Base-by-base conservation (phyloP, 441 rosid genomes). In the Euphorbia schlechtendalii region DNA sequence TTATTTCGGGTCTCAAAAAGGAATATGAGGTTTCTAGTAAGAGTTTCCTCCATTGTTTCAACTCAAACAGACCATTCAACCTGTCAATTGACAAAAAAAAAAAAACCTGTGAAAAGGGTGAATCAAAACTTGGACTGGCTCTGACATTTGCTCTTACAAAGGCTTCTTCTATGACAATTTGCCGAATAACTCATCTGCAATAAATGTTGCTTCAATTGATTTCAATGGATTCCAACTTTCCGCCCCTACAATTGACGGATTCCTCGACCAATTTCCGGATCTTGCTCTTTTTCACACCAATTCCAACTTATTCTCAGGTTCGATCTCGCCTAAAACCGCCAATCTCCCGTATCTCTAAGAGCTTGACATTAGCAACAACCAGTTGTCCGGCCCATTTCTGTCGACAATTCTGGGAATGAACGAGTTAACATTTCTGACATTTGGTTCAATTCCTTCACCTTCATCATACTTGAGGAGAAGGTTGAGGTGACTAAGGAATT, bases 101-200 rank as follows among this genome's bases (percentile, higher is more conserved):
- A n/a, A n/a, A n/a, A n/a, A n/a, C n/a, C n/a, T n/a, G n/a, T n/a
- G n/a, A n/a, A n/a, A n/a, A n/a, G 76, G 81, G 43, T 73, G 89
- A 75, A 84, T 95, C 5, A 73, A 76, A 22, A 81, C 95, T 14
- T 89, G 96, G 98, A 68, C 34, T 0, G 96, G 96, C 58, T 73
- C 89, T 21, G 86, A 92, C 61, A 76, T 92, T 36, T 87, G 98
- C 73, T 86, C 57, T 36, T 89, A 92, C 74, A 80, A 61, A 78
- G 98, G 96, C 28, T 92, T 89, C 74, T 81, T 74, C 79, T 87
- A 96, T 68, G 92, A 85, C 62, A 76, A 60, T 30, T 96, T 96
- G 2, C 96, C 98, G 0, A 84, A 92, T 68, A 92, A 89, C 78
- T 55, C 68, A 38, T 77, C 98, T 11, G 96, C 96, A 10, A 56